A percentile compares a stretch with the other conserved stretches of the same genome.
These are phyloP conservation scores for Neocucurbitaria cava DNA, from an alignment of 2,329 filamentous ascomycete species.

Conservation along the genomic window DNA sequence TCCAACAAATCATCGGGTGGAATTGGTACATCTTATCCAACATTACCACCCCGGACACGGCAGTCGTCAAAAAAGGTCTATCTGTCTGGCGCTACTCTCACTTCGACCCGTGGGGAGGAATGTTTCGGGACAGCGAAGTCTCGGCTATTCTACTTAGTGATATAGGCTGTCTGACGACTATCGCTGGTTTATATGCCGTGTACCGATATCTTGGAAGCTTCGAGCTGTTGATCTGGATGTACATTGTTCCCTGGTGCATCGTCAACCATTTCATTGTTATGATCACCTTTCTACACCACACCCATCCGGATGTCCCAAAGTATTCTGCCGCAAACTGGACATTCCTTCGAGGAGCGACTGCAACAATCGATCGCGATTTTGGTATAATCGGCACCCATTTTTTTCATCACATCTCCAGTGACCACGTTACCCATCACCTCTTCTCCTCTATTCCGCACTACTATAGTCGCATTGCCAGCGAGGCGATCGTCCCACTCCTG, in stretches of 20 bases:
- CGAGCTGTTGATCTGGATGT: background rate
- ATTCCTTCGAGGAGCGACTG: slow-evolving; percentile 65
- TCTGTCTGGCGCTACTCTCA: background rate
- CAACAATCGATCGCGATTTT: slow-evolving; percentile 68
- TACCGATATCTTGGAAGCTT: background rate
- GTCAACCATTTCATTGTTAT: slow-evolving; percentile 74
- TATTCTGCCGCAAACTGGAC: slow-evolving; percentile 65
- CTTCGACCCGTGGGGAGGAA: background rate
- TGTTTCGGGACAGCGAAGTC: background rate
- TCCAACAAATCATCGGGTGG: background rate
- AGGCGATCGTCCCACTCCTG: slow-evolving; percentile 7
- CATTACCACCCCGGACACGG: background rate
- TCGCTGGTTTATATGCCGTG: background rate
- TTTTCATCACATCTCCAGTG: slow-evolving; percentile 69
- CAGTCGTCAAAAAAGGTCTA: background rate
- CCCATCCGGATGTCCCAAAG: slow-evolving; percentile 63
- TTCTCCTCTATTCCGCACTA: slow-evolving; percentile 52
- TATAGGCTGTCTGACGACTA: background rate
- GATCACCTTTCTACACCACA: slow-evolving; percentile 77
- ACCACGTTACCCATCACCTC: slow-evolving; percentile 67
- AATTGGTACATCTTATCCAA: background rate
- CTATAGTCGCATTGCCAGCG: slow-evolving; percentile 10
- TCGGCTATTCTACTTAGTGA: background rate
- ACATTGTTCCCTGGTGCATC: slow-evolving; percentile 70
- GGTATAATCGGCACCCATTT: slow-evolving; percentile 68